Conservation (phyloP, 2,329 filamentous ascomycete genomes). For the Fusarium guadeloupense region DNA sequence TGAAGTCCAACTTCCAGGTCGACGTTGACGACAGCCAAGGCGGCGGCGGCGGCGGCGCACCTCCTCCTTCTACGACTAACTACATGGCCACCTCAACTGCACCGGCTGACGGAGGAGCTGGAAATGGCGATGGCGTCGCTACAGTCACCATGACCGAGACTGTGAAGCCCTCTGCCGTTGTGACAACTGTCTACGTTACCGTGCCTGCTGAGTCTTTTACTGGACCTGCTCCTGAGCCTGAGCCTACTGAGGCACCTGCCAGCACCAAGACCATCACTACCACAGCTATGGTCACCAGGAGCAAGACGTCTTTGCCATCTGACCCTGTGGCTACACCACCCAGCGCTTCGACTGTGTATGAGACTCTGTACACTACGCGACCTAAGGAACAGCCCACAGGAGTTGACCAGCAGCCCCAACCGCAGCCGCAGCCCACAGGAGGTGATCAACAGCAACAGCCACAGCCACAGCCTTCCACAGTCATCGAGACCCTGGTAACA, state of each 20-base stretch:
- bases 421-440: conserved; percentile 1
- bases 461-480: conserved; percentile 29
- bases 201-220: conserved; percentile 42
- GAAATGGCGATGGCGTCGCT: conserved; percentile 20
- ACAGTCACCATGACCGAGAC: conserved; percentile 52
- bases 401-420: background rate
- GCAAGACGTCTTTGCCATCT: conserved; percentile 6
- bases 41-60: conserved; percentile 34
- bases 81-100: conserved; percentile 18
- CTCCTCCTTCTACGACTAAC: conserved; percentile 30
- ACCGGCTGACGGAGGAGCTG: conserved; percentile 25
- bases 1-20: conserved; percentile 57
- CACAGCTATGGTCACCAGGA: conserved; percentile 34
- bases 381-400: conserved; percentile 15
- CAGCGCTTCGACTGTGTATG: conserved; percentile 29
- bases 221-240: conserved; percentile 14
- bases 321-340: conserved; percentile 14
- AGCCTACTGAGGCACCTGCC: conserved; percentile 15
- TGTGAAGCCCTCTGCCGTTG: conserved; percentile 50
- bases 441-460: conserved; percentile 5
- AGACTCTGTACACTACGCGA: conserved; percentile 33
- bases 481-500: conserved; percentile 22
- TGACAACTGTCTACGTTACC: conserved; percentile 51
- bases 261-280: conserved; percentile 38
- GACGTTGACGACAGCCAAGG: conserved; percentile 45